phyloP scores from a whole-genome alignment of 805 yeast species.

The Suhomyces kilbournensis region DNA sequence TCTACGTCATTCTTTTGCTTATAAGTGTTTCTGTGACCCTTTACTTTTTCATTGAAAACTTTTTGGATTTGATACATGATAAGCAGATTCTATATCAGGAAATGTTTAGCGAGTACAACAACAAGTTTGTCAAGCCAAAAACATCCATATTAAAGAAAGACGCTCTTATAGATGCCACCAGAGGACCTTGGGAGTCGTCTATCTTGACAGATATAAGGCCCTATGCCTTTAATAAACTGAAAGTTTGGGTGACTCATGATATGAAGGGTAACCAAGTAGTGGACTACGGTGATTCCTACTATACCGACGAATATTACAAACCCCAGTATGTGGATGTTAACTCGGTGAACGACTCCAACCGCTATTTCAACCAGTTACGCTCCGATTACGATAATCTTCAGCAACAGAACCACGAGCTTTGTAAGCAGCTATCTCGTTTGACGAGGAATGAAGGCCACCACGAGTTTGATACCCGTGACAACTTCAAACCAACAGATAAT shows the following conservation, averaged over 20 bases:
- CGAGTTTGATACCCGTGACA: constrained; percentile 1
- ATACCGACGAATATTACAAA: constrained; percentile 5
- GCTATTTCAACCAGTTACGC: constrained; percentile 8
- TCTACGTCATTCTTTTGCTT: constrained; percentile 18
- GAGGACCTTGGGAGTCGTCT: constrained; percentile 25
- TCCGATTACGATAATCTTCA: constrained; percentile 11
- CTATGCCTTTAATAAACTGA: constrained; percentile 31
- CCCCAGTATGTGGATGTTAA: constrained; percentile 3
- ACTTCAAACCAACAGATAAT: constrained; percentile 2
- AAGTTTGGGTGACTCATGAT: constrained; percentile 53
- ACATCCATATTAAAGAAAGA: constrained; percentile 52
- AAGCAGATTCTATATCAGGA: constrained; percentile 59
- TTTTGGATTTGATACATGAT: constrained; percentile 50
- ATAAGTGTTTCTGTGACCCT: constrained; percentile 13
- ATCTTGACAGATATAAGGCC: constrained; percentile 21
- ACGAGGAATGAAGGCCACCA: background rate
- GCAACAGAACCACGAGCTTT: constrained; percentile 9
- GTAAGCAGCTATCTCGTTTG: constrained; percentile 7
- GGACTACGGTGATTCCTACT: constrained; percentile 8
- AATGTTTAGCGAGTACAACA: constrained; percentile 58
- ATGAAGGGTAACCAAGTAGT: constrained; percentile 33
- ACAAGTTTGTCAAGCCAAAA: constrained; percentile 60
- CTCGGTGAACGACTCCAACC: constrained; percentile 10
- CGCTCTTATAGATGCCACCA: constrained; percentile 58
- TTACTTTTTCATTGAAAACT: constrained; percentile 43